phyloP scores from a whole-genome alignment of 2,329 filamentous ascomycete species.

The Colletotrichum sidae region DNA sequence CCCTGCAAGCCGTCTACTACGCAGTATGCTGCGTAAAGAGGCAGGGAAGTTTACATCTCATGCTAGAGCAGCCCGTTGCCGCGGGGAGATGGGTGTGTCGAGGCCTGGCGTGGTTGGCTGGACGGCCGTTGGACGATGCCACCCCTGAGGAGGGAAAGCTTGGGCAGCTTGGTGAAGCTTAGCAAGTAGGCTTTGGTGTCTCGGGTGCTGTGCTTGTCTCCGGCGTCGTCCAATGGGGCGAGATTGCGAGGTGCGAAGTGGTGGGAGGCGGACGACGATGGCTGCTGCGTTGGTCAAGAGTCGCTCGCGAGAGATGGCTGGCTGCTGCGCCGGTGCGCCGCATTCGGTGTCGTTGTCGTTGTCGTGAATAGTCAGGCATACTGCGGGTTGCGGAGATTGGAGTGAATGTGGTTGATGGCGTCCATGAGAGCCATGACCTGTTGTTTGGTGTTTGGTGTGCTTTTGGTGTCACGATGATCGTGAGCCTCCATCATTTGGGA shows the following conservation, averaged over 20 bases:
- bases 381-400: too few species aligned
- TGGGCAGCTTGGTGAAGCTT: slow-evolving; percentile 30
- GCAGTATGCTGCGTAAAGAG: too few species aligned
- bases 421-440: too few species aligned
- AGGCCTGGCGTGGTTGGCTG: slow-evolving; percentile 11
- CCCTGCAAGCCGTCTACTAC: too few species aligned
- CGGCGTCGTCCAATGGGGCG: background rate
- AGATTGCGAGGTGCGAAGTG: background rate
- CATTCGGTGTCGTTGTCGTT: too few species aligned
- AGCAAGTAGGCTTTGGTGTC: background rate
- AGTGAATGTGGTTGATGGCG: too few species aligned
- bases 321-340: background rate
- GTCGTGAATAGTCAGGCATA: too few species aligned
- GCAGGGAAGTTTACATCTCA: too few species aligned
- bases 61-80: background rate
- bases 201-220: slow-evolving; percentile 3
- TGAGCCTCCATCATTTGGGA: background rate
- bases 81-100: slow-evolving; percentile 11
- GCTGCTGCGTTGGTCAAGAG: too few species aligned
- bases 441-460: too few species aligned
- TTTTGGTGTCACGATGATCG: background rate
- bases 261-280: slow-evolving; percentile 15
- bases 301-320: too few species aligned
- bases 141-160: slow-evolving; percentile 13
- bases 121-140: slow-evolving; percentile 11